These are phyloP conservation scores for Umbilicaria muhlenbergii DNA, from an alignment of 495 filamentous ascomycete genomes.

Conservation along the genomic window DNA sequence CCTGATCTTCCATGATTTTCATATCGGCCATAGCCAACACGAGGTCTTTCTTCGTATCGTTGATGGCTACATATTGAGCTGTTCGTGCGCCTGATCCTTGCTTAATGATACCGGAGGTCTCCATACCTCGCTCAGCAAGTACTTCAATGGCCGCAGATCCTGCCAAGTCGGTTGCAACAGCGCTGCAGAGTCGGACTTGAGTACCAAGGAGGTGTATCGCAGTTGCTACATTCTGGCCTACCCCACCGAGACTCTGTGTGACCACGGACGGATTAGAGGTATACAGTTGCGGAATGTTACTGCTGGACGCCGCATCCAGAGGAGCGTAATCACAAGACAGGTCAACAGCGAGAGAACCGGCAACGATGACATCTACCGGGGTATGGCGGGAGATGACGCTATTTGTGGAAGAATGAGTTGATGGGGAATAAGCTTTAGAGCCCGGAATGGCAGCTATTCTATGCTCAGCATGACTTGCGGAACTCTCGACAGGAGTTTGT, in stretches of 20 bases:
- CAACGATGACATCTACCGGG: constrained; percentile 56
- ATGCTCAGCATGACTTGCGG: background rate
- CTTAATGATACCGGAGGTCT: constrained; percentile 43
- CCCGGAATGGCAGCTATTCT: background rate
- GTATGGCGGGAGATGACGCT: background rate
- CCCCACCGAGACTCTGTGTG: constrained; percentile 73
- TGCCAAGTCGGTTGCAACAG: constrained; percentile 60
- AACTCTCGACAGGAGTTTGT: background rate
- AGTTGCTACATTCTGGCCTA: constrained; percentile 81
- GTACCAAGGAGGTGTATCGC: constrained; percentile 51
- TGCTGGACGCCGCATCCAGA: constrained; percentile 10
- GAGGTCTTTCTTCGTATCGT: constrained; percentile 67
- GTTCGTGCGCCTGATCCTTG: constrained; percentile 43
- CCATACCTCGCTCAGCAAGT: constrained; percentile 45
- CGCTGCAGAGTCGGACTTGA: constrained; percentile 52
- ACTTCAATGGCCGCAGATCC: constrained; percentile 52
- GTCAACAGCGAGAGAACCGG: constrained; percentile 81
- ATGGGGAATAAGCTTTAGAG: background rate
- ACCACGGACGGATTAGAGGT: constrained; percentile 83
- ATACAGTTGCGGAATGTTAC: constrained; percentile 38
- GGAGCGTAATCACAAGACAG: constrained; percentile 64
- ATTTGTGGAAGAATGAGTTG: constrained; percentile 1
- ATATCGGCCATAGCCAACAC: constrained; percentile 89
- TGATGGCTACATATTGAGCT: constrained; percentile 82
- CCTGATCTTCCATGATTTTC: constrained; percentile 55